Evolutionary conservation across 805 yeast species (phyloP).

Genomic region (Myxozyma geophila): DNA sequence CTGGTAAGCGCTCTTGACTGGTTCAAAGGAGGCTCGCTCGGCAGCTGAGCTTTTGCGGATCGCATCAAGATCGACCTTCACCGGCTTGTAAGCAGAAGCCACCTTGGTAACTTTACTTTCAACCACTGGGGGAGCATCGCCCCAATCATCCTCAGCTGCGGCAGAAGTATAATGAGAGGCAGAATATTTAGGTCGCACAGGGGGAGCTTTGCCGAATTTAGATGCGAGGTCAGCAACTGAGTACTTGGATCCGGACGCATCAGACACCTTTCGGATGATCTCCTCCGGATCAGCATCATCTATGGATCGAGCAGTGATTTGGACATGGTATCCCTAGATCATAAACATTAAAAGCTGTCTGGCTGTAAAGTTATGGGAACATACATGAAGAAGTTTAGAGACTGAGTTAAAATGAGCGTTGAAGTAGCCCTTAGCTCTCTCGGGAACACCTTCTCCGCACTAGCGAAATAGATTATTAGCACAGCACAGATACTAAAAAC

Average conservation of each 20-base stretch:
- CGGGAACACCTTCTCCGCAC: constrained; percentile 93
- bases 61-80: constrained; percentile 45
- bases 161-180: constrained; percentile 36
- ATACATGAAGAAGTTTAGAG: constrained; percentile 46
- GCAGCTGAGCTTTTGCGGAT: constrained; percentile 41
- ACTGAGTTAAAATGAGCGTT: constrained; percentile 50
- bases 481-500: neutral
- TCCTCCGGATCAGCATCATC: constrained; percentile 86
- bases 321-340: constrained; percentile 81
- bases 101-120: constrained; percentile 47
- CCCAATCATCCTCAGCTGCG: constrained; percentile 69
- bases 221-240: constrained; percentile 50
- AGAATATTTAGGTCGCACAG: constrained; percentile 45
- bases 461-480: neutral
- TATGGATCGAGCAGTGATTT: constrained; percentile 91
- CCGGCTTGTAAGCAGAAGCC: constrained; percentile 53
- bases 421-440: constrained; percentile 50
- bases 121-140: constrained; percentile 52
- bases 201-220: constrained; percentile 40
- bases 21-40: constrained; percentile 36
- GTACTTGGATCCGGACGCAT: constrained; percentile 96
- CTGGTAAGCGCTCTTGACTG: constrained; percentile 56
- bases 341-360: too few species aligned
- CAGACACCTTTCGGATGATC: constrained; percentile 72
- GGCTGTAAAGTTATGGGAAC: neutral